Percentiles rank a stretch among this genome's conserved stretches.
phyloP scores from a whole-genome alignment of 2,329 filamentous ascomycete species.

The Westerdykella ornata region DNA sequence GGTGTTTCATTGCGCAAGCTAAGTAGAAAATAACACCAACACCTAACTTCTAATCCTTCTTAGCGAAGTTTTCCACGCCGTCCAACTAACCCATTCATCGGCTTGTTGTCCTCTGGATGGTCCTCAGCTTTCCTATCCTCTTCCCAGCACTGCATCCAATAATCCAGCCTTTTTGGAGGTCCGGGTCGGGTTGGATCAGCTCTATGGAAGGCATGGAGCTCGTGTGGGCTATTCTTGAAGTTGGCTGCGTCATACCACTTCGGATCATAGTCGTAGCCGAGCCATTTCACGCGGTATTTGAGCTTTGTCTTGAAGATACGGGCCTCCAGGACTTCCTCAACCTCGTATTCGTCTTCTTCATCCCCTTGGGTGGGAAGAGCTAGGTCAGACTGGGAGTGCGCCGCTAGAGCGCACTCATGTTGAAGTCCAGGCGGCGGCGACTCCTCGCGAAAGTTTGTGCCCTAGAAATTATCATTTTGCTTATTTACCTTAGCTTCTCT shows the following conservation, averaged over 20 bases:
- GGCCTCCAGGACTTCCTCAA: conserved; percentile 5
- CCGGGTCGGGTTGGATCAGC: conserved; percentile 6
- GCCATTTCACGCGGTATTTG: conserved; percentile 6
- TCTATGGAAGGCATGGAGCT: conserved; percentile 8
- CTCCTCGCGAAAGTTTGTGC: conserved; percentile 6
- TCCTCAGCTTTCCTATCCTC: conserved; percentile 10
- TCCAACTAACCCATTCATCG: not conserved
- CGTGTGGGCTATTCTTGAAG: conserved; percentile 8
- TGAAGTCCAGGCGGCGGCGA: conserved; percentile 4
- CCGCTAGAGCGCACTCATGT: conserved; percentile 1
- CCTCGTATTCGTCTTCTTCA: conserved; percentile 5
- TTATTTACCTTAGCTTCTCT: conserved; percentile 5
- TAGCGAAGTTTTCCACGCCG: too few relatives aligned
- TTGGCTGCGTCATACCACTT: conserved; percentile 9
- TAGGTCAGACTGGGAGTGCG: conserved; percentile 2
- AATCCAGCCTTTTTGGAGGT: conserved; percentile 7
- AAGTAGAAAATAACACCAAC: too few relatives aligned
- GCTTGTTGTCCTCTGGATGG: conserved; percentile 8
- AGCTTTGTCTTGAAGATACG: conserved; percentile 5
- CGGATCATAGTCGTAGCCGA: conserved; percentile 5
- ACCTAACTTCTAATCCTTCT: too few relatives aligned
- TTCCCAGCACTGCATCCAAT: conserved; percentile 10
- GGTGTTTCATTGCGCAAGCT: too few relatives aligned
- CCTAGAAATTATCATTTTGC: conserved; percentile 6
- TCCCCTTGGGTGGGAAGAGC: conserved; percentile 6